Evolutionary conservation across 1,139 yeast genomes (phyloP), one percentile per base, ranked within the genome.

Genomic region (Blastobotrys petasosporus): DNA sequence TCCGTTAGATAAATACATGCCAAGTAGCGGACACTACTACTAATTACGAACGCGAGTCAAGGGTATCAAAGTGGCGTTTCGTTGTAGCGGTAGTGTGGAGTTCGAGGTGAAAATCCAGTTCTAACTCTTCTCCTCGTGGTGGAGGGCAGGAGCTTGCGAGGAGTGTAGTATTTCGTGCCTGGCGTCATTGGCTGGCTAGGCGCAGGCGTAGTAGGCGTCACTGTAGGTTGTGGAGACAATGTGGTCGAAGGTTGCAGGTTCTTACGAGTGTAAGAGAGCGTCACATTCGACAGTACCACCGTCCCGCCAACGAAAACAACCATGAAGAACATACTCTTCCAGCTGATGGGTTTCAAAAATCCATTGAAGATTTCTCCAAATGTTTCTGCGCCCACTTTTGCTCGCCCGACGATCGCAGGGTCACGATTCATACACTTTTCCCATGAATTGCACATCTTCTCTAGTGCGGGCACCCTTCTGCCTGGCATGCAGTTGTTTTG

Each of bases 361-460:
- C 92, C 82, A 62, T 87, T 84, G 42, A 87, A 71, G 17, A 86
- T 82, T 51, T 83, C 92, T 1, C 94, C 94, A 59, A 87, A 74
- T 0, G 94, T 78, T 58, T 82, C 90, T 0, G 95, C 95, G 0
- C 88, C 77, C 29, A 88, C 77, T 54, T 77, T 74, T 2, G 94
- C 85, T 40, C 79, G 75, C 4, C 92, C 94, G n/a, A 88, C 77
- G 6, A 77, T 70, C 36, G 78, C 76, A 11, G 96, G 95, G 56
- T 90, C 94, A 50, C 87, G 73, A 56, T 81, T 79, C 95, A 85
- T 88, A 64, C 98, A 92, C 51, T 74, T 76, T 51, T 79, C 82
- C 94, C 95, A 86, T 36, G 70, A 69, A 30, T 75, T 70, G 63
- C 98, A 92, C 15, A 78, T 73, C n/a, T 68, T 65, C 54, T 84